Evolutionary conservation across 148 eudicot species (phyloP).

Genomic region (Vaccinium myrtillus): DNA sequence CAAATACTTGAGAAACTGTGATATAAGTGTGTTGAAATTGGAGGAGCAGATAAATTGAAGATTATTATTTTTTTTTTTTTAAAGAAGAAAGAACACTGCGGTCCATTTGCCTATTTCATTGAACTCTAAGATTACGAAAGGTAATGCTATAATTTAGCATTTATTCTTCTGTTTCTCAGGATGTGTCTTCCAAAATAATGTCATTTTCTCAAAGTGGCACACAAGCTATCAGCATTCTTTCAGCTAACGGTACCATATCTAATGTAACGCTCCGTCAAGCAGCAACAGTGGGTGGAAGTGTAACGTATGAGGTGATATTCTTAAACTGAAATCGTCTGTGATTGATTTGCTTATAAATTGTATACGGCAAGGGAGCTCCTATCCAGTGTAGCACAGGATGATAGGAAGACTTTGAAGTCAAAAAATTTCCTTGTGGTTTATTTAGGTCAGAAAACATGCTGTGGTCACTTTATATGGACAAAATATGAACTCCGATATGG

Average conservation of each 20-base stretch:
- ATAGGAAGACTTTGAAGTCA: neutral
- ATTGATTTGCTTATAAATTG: neutral
- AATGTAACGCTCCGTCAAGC: constrained; percentile 32
- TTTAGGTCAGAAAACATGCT: neutral
- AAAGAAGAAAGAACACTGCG: too few relatives aligned
- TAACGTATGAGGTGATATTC: constrained; percentile 29
- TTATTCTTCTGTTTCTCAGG: constrained; percentile 20
- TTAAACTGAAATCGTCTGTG: neutral
- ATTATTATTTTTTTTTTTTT: too few relatives aligned
- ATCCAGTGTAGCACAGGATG: neutral
- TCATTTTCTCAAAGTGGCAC: constrained; percentile 27
- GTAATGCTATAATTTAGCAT: neutral
- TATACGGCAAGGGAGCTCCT: neutral
- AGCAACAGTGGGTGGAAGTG: constrained; percentile 30
- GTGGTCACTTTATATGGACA: neutral
- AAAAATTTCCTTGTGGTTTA: constrained; percentile 5
- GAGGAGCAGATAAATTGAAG: neutral
- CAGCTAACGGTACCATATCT: constrained; percentile 31
- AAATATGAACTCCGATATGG: neutral
- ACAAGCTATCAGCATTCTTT: constrained; percentile 22
- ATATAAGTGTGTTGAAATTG: neutral
- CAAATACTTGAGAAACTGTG: neutral
- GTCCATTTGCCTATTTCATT: neutral
- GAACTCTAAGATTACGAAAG: neutral
- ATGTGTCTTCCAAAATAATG: constrained; percentile 29